phyloP scores from a whole-genome alignment of 495 filamentous ascomycete genomes.

The Lindgomyces ingoldianus region DNA sequence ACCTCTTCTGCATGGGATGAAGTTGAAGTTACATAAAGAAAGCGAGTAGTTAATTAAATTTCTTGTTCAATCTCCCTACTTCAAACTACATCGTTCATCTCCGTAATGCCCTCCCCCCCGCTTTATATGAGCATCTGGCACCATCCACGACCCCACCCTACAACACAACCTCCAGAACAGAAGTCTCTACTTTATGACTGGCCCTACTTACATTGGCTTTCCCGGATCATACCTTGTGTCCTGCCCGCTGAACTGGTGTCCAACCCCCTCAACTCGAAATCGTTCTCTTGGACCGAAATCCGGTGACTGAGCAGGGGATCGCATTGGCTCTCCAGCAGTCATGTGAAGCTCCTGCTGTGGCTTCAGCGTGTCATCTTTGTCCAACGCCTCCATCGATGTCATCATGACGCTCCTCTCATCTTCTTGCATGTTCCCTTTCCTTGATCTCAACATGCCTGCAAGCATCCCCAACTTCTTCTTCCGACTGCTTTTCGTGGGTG shows the following conservation, averaged over 20 bases:
- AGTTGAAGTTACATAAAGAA: not conserved
- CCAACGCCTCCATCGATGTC: not conserved
- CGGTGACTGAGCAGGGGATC: not conserved
- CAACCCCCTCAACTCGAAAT: not conserved
- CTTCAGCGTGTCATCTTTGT: not conserved
- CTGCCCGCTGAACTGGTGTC: not conserved
- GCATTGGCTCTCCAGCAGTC: not conserved
- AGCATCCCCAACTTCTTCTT: not conserved
- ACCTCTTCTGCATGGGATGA: not conserved
- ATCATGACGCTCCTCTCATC: conserved; percentile 8
- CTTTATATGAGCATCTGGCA: too few relatives aligned
- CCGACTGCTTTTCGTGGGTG: not conserved
- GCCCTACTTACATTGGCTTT: not conserved
- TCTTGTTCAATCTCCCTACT: not conserved
- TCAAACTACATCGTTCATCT: not conserved
- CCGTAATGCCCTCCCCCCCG: too few relatives aligned
- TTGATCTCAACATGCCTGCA: not conserved
- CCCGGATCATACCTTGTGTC: conserved; percentile 9
- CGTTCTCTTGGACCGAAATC: not conserved
- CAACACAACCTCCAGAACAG: too few relatives aligned
- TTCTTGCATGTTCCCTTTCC: not conserved
- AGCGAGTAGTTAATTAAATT: not conserved
- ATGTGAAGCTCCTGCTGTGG: too few relatives aligned
- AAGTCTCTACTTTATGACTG: too few relatives aligned
- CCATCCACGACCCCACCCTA: too few relatives aligned